Evolutionary conservation across 2,329 filamentous ascomycete genomes (phyloP).

Genomic region (Mycosphaerella sp.): DNA sequence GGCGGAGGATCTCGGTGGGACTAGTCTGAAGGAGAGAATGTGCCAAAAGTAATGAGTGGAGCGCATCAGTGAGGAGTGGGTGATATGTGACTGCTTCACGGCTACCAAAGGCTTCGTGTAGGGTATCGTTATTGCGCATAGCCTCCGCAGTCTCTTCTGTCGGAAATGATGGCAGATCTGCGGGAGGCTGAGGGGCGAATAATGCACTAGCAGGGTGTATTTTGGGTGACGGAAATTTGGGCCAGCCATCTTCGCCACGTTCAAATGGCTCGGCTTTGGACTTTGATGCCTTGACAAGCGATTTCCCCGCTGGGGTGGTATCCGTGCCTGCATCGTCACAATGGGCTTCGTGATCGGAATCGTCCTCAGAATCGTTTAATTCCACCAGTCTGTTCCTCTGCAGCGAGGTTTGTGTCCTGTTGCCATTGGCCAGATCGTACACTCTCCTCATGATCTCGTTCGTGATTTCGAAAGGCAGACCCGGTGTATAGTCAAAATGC

Average conservation of each 20-base stretch:
- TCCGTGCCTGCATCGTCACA: slow-evolving; percentile 19
- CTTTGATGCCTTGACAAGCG: slow-evolving; percentile 41
- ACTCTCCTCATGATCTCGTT: slow-evolving; percentile 55
- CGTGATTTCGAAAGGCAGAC: slow-evolving; percentile 55
- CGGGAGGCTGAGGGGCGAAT: slow-evolving; percentile 62
- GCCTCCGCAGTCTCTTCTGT: slow-evolving; percentile 32
- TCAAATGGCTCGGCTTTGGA: slow-evolving; percentile 29
- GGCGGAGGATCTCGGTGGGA: slow-evolving; percentile 67
- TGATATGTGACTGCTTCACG: slow-evolving; percentile 72
- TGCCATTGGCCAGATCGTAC: slow-evolving; percentile 49
- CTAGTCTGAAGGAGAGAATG: slow-evolving; percentile 77
- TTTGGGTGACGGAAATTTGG: slow-evolving; percentile 45
- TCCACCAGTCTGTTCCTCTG: slow-evolving; percentile 30
- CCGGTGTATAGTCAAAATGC: slow-evolving; percentile 71
- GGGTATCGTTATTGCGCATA: slow-evolving; percentile 26
- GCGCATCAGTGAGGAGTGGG: slow-evolving; percentile 68
- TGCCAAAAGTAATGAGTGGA: slow-evolving; percentile 71
- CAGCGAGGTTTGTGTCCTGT: slow-evolving; percentile 30
- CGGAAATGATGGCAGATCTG: slow-evolving; percentile 63
- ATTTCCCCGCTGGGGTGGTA: slow-evolving; percentile 32
- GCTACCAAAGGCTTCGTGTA: slow-evolving; percentile 37
- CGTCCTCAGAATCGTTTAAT: slow-evolving; percentile 23
- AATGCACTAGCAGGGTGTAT: slow-evolving; percentile 56
- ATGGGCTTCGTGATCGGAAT: slow-evolving; percentile 20
- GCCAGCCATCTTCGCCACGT: slow-evolving; percentile 38